Conservation (phyloP, 2,329 filamentous ascomycete genomes). For the Penicillium sp. region DNA sequence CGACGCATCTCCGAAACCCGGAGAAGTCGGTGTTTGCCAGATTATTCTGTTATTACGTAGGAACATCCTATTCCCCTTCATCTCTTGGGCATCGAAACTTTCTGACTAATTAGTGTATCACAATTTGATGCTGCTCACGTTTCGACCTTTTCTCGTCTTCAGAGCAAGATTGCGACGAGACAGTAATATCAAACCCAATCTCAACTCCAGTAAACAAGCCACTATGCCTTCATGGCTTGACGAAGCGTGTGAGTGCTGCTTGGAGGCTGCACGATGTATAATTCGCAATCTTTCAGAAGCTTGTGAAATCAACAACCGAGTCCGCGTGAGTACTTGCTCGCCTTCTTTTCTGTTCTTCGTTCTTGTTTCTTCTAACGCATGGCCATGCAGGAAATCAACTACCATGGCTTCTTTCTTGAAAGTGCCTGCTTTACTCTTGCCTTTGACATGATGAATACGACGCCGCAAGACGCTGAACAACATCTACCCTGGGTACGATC, state of each 20-base stretch:
- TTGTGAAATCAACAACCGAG: conserved; percentile 37
- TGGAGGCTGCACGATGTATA: conserved; percentile 39
- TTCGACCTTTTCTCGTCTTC: conserved; percentile 44
- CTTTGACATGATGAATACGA: conserved; percentile 42
- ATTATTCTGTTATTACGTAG: conserved; percentile 39
- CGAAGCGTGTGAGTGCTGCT: conserved; percentile 41
- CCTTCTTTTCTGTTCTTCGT: not conserved
- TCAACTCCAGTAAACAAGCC: conserved; percentile 17
- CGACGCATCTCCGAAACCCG: conserved; percentile 33
- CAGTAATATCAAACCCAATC: conserved; percentile 1
- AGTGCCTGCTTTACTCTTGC: conserved; percentile 41
- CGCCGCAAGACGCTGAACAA: conserved; percentile 28
- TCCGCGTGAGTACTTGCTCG: conserved; percentile 29
- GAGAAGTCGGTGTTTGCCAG: conserved; percentile 39
- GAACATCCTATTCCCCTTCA: conserved; percentile 14
- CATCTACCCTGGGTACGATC: conserved; percentile 44
- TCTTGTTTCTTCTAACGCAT: conserved; percentile 1
- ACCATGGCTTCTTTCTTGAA: conserved; percentile 43
- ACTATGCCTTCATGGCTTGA: conserved; percentile 39
- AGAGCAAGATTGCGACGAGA: conserved; percentile 40
- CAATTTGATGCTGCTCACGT: conserved; percentile 41
- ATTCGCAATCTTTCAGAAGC: conserved; percentile 41
- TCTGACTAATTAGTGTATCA: conserved; percentile 36
- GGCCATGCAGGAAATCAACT: conserved; percentile 38
- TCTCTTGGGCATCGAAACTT: not conserved